These are phyloP conservation scores for Lyophyllum semitale DNA, from an alignment of 768 basidiomycete species.

Conservation along the genomic window DNA sequence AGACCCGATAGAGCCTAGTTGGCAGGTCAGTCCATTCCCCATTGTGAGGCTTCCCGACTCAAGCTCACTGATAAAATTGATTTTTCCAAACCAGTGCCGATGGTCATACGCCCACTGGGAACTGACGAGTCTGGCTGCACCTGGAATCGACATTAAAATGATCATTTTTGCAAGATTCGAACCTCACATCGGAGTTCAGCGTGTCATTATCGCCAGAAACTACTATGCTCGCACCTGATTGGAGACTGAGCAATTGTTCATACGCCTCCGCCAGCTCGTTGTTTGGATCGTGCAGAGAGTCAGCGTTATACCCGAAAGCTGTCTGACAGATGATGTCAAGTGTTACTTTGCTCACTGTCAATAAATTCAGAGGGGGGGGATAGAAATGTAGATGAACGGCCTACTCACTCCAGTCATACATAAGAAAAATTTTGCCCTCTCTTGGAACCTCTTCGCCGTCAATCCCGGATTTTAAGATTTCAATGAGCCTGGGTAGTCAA, in stretches of 20 bases:
- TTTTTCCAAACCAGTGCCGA: constrained; percentile 29
- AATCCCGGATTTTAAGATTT: constrained; percentile 36
- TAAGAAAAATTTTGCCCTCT: constrained; percentile 30
- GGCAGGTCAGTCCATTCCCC: not conserved
- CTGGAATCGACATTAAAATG: constrained; percentile 35
- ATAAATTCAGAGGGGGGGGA: not conserved
- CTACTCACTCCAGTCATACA: constrained; percentile 50
- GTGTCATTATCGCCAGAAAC: not conserved
- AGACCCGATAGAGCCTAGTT: not conserved
- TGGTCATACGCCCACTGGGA: constrained; percentile 40
- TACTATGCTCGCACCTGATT: constrained; percentile 29
- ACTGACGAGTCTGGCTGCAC: constrained; percentile 27
- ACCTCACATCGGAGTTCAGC: constrained; percentile 11
- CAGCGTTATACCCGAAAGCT: constrained; percentile 48
- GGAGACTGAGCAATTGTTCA: constrained; percentile 40
- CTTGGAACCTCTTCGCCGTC: constrained; percentile 19
- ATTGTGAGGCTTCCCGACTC: not conserved
- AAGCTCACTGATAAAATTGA: constrained; percentile 14
- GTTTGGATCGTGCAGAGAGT: constrained; percentile 45
- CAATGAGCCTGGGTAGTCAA: constrained; percentile 27
- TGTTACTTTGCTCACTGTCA: constrained; percentile 50
- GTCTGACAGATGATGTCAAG: constrained; percentile 55
- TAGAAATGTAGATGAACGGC: not conserved
- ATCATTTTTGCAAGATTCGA: constrained; percentile 38
- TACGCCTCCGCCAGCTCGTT: constrained; percentile 51